phyloP scores from a whole-genome alignment of 768 basidiomycete genomes.

The Podaxis sp. region DNA sequence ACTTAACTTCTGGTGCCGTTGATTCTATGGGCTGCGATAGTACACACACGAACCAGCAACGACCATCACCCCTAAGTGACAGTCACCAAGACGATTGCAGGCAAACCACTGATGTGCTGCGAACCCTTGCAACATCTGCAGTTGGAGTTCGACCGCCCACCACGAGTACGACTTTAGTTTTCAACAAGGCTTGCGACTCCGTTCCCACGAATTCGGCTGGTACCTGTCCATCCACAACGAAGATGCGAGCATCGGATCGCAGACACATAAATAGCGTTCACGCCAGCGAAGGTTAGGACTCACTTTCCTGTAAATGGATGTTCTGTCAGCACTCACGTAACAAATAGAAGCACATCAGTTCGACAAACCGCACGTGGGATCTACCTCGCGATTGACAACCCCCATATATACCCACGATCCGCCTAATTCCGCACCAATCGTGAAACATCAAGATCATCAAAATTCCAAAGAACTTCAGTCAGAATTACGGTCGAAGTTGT shows the following conservation, averaged over 20 bases:
- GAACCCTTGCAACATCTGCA: neutral
- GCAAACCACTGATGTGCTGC: neutral
- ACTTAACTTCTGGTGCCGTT: neutral
- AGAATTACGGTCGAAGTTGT: conserved; percentile 36
- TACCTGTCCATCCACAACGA: neutral
- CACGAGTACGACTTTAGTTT: neutral
- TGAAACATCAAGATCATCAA: conserved; percentile 13
- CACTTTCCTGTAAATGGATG: neutral
- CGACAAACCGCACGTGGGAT: conserved; percentile 17
- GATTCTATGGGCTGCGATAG: neutral
- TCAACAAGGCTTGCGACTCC: neutral
- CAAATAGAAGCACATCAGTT: conserved; percentile 10
- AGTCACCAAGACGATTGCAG: conserved; percentile 9
- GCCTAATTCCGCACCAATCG: conserved; percentile 19
- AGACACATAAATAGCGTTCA: neutral
- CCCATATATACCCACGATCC: conserved; percentile 14
- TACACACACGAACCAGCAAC: neutral
- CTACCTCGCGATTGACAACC: conserved; percentile 13
- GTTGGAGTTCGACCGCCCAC: neutral
- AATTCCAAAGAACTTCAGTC: neutral
- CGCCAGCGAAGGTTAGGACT: conserved; percentile 8
- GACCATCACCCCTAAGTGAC: conserved; percentile 10
- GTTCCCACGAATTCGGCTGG: neutral
- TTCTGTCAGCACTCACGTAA: conserved; percentile 11
- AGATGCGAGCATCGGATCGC: neutral